Base-by-base conservation (phyloP, 495 filamentous ascomycete species). In the Cercophora samala region DNA sequence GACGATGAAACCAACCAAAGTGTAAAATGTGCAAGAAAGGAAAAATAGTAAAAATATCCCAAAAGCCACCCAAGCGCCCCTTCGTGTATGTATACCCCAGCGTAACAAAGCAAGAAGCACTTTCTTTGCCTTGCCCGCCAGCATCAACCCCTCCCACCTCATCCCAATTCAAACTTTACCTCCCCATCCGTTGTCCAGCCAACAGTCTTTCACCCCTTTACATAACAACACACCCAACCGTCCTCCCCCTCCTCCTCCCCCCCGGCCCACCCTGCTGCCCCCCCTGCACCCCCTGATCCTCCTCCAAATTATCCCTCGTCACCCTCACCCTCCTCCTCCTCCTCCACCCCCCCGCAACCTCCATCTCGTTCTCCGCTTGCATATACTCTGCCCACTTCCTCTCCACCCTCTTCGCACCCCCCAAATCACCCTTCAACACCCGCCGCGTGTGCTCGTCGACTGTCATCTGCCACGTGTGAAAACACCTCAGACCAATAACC, bases 301-400 rank as follows among this genome's bases (percentile, higher is more conserved):
- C 9, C 37, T 46, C 37, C 37, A 46, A 46, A 8, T 9, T 9
- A 8, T 9, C 37, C 37, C 37, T 46, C 37, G 2, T 46, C 37
- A 3, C 37, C 37, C 6, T 46, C 37, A 17, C 37, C 37, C 37
- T 46, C 37, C 37, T 46, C 37, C 93, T 81, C 67, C 93, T 81
- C 59, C 93, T 79, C 64, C 93, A 79, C 51, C 93, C 81, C 0
- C 86, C 88, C 1, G 71, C 82, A 1, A 84, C 85, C 0, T 90
- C 91, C 0, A 90, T 91, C 73, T 97, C 96, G 71, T 97, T 91
- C 23, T 85, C 90, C 5, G 90, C 88, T 78, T 94, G 89, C 95
- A 97, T 98, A 69, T 93, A 94, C 37, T 96, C 90, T 0, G 89
- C 92, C 95, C 95, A 99, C 78, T 93, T 96, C 60, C 86, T 82